Evolutionary conservation across 2,329 filamentous ascomycete genomes (phyloP), one percentile per base, ranked within the genome.

Genomic region (Ramularia endophylla): DNA sequence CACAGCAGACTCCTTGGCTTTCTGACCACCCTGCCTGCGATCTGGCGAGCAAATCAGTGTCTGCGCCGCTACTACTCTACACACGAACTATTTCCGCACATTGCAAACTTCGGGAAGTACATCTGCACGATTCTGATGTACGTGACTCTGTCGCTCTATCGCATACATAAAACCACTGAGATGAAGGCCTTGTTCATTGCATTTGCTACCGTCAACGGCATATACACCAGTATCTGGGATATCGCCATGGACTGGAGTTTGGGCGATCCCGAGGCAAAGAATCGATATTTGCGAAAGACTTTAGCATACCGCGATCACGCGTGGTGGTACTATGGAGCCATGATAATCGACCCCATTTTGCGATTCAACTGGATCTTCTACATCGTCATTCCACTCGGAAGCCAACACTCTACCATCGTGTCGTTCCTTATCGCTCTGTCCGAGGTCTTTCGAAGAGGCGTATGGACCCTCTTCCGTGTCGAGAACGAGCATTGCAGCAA

Each of bases 401-500:
- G 82, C 0, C 88, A 95, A 57, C 89, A 97, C 62, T 90, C 84
- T 1, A 85, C 85, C 3, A 62, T 88, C 2, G 76, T 88, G 4
- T 88, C 86, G 1, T 97, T 97, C 64, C 53, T 85, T 20, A 78
- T 95, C 12, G 75, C 78, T 2, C 68, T 95, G 3, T 78, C 82
- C 7, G 92, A 98, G 62, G 79, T 94, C 16, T 73, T 78, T n/a
- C 80, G 92, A 22, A 73, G 92, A 60, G 89, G 87, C 47, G 79
- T 95, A 59, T 98, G 92, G 92, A 82, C 84, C 0, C 71, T 97
- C 3, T 85, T 98, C 62, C 86, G 92, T 29, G 89, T 98, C 18
- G 92, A 98, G 65, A 98, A 98, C 63, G 92, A 98, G 57, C 92
- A 98, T 66, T 95, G 88, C 65, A 82, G 84, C 41, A 95, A 95